A percentile compares a stretch with the other conserved stretches of the same genome.
These are phyloP conservation scores for Aspergillus sclerotiicarbonarius DNA, from an alignment of 495 filamentous ascomycete species.

Conservation along the genomic window DNA sequence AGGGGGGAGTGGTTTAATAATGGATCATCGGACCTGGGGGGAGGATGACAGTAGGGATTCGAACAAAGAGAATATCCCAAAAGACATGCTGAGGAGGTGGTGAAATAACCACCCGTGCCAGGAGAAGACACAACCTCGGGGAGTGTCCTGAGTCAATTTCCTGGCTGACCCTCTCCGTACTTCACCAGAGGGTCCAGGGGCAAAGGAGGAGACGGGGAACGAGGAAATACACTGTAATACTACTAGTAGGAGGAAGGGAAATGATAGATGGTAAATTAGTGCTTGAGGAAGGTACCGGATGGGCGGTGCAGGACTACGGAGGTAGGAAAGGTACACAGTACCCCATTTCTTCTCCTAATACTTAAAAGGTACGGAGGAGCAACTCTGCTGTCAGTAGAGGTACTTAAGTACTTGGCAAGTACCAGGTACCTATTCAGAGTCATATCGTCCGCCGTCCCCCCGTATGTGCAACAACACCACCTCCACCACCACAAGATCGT, in stretches of 20 bases:
- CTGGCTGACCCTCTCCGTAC: background rate
- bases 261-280: conserved; percentile 3
- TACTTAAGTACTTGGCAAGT: conserved; percentile 7
- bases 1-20: background rate
- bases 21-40: background rate
- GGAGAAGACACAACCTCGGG: too few species aligned
- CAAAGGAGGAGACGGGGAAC: background rate
- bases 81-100: too few species aligned
- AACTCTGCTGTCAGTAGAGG: background rate
- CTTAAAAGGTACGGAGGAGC: background rate
- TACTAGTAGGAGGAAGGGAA: background rate
- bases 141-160: too few species aligned
- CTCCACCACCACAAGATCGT: background rate
- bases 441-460: background rate
- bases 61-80: background rate
- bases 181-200: background rate
- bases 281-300: background rate
- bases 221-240: background rate
- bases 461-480: background rate
- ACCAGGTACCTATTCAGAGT: background rate
- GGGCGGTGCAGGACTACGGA: background rate
- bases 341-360: conserved; percentile 1
- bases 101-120: too few species aligned
- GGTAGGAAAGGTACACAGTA: background rate
- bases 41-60: background rate